These are phyloP conservation scores for Melocanna baccifera DNA, from an alignment of 176 grass and related monocot genomes.

Conservation along the genomic window DNA sequence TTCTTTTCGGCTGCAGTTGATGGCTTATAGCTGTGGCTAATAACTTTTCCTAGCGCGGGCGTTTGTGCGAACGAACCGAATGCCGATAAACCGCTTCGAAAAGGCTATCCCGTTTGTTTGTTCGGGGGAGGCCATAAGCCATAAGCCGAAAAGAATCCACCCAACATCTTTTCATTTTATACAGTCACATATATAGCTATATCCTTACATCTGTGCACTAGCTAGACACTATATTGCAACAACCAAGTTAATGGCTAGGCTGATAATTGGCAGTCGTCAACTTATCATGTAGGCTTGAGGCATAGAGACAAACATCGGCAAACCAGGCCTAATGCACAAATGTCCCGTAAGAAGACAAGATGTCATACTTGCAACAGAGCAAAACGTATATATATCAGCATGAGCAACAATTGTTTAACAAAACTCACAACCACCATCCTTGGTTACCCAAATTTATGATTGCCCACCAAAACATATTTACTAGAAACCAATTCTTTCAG, in stretches of 20 bases:
- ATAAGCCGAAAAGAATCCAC: no score
- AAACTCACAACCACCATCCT: neutral
- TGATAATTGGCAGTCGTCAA: neutral
- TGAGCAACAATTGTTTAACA: neutral
- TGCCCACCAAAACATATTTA: neutral
- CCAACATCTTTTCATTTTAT: neutral
- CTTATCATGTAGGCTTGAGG: slow-evolving; percentile 4
- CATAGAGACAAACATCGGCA: neutral
- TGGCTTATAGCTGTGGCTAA: no score
- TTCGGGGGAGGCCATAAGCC: no score
- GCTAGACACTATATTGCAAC: neutral
- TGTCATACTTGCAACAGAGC: slow-evolving; percentile 2
- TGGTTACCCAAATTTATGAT: neutral
- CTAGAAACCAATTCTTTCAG: neutral
- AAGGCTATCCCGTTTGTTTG: no score
- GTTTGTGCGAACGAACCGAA: no score
- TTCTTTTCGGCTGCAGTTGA: no score
- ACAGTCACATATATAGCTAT: neutral
- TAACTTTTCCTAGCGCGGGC: no score
- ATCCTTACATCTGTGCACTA: neutral
- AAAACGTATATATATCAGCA: slow-evolving; percentile 6
- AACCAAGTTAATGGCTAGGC: neutral
- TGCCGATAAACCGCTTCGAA: no score
- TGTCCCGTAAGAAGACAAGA: neutral
- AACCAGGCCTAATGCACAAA: neutral